These are phyloP conservation scores for Cordyceps militaris DNA, from an alignment of 2,329 filamentous ascomycete genomes.

Conservation along the genomic window DNA sequence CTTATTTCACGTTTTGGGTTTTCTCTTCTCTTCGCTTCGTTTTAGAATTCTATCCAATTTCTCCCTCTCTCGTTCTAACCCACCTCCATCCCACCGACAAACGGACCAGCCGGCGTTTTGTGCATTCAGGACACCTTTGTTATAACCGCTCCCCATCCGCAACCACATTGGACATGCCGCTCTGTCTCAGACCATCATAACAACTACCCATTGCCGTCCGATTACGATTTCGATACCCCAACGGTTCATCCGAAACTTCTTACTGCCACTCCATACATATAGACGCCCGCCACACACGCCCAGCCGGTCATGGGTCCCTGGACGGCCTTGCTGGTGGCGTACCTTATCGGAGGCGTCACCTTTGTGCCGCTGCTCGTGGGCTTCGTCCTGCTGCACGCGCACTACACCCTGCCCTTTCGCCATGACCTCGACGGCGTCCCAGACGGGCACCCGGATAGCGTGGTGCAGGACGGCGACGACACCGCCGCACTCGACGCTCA, in stretches of 20 bases:
- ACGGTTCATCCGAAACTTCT: not conserved
- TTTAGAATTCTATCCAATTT: not conserved
- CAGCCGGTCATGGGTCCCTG: constrained; percentile 39
- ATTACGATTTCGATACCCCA: not conserved
- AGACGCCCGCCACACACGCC: not conserved
- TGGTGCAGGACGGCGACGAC: constrained; percentile 58
- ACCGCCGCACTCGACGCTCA: constrained; percentile 54
- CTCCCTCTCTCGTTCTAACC: not conserved
- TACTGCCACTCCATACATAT: not conserved
- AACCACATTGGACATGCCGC: constrained; percentile 4
- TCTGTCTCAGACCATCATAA: constrained; percentile 4
- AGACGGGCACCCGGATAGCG: constrained; percentile 28
- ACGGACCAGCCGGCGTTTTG: not conserved
- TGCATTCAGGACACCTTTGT: constrained; percentile 7
- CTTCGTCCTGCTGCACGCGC: constrained; percentile 56
- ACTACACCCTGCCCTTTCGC: constrained; percentile 57
- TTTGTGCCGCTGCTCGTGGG: constrained; percentile 69
- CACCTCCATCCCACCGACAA: not conserved
- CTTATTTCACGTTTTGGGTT: not conserved
- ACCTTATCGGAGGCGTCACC: constrained; percentile 80
- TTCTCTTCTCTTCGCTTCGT: not conserved
- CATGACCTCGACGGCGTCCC: constrained; percentile 28
- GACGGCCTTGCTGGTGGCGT: constrained; percentile 61
- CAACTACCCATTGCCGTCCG: not conserved
- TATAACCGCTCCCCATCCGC: not conserved